Evolutionary conservation across 2,329 filamentous ascomycete species (phyloP).

Genomic region (Aspergillus ochraceoroseus): DNA sequence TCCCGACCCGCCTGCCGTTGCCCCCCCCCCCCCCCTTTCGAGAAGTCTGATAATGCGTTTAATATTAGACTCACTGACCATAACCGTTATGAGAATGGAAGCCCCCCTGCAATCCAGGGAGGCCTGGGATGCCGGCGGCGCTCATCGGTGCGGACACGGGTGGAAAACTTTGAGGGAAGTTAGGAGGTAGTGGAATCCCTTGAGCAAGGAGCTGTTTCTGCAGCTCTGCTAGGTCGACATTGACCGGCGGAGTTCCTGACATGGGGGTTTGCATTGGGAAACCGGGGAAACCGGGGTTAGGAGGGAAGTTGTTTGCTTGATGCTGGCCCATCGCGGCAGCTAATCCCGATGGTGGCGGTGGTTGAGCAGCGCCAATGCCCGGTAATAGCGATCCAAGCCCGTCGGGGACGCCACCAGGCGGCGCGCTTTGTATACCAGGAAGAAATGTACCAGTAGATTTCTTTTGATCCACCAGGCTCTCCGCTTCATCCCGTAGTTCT

Average conservation of each 20-base stretch:
- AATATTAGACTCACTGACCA: conserved; percentile 42
- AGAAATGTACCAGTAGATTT: conserved; percentile 59
- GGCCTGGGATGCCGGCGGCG: conserved; percentile 30
- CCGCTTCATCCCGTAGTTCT: conserved; percentile 86
- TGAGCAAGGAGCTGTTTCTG: conserved; percentile 38
- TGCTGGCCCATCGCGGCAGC: conserved; percentile 42
- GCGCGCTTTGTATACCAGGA: conserved; percentile 53
- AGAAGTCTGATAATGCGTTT: background rate
- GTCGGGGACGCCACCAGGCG: conserved; percentile 51
- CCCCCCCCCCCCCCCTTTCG: conserved; percentile 5
- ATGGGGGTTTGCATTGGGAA: conserved; percentile 43
- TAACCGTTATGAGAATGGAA: conserved; percentile 36
- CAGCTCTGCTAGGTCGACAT: conserved; percentile 36
- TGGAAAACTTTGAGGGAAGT: conserved; percentile 40
- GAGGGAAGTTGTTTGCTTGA: conserved; percentile 24
- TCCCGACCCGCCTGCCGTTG: conserved; percentile 30
- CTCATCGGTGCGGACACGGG: conserved; percentile 29
- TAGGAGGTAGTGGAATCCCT: conserved; percentile 35
- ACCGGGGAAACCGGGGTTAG: conserved; percentile 35
- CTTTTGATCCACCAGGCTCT: conserved; percentile 87
- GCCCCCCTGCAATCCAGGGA: conserved; percentile 35
- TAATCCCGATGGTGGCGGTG: conserved; percentile 28
- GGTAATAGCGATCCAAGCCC: conserved; percentile 45
- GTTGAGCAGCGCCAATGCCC: conserved; percentile 46
- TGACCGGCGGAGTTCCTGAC: conserved; percentile 47